Evolutionary conservation across 352 stramenopile species (phyloP), one percentile per base, ranked within the genome.

Genomic region (Discostella stelligera): DNA sequence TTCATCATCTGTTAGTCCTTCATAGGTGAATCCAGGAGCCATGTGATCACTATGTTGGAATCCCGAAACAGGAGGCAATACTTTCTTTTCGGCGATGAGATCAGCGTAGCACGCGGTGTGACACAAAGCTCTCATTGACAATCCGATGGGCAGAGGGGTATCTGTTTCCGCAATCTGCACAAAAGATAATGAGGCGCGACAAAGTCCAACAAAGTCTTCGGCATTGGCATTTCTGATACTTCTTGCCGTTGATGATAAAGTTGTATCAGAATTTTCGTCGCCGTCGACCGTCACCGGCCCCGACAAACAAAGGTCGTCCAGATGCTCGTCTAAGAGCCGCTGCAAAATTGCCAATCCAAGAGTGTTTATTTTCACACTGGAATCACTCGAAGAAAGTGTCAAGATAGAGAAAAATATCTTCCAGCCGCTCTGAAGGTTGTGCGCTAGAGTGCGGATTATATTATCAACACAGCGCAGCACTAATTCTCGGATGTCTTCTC

Each of bases 381-480:
- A 27, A 71, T 94, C 86, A 52, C 65, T 77, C n/a, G 89, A 87
- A 18, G 84, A 88, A n/a, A 85, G 52, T 10, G 65, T 86, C 14
- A 94, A 71, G 32, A 94, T 92, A 25, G 84, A 87, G 65, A 94
- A 94, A 66, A 94, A 87, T 53, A 93, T 89, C 69, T 89, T 93
- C 89, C 89, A 94, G 30, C 89, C 89, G 80, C 86, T 93, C 21
- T 85, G 74, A 56, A 94, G 71, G 73, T 93, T 94, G 61, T 89
- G 75, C 4, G 83, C 78, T 53, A 89, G 79, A 14, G 79, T 83
- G 44, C 84, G 80, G 50, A 94, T 89, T 16, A 92, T 93, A 71
- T 94, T 92, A 66, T 91, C 88, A 13, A 94, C 74, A 54, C 88
- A 93, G 65, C 83, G 79, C 14, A 94, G 71, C 65, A 94, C 84